Conservation (phyloP, 345 rosid species). For the Sapria himalayana region DNA sequence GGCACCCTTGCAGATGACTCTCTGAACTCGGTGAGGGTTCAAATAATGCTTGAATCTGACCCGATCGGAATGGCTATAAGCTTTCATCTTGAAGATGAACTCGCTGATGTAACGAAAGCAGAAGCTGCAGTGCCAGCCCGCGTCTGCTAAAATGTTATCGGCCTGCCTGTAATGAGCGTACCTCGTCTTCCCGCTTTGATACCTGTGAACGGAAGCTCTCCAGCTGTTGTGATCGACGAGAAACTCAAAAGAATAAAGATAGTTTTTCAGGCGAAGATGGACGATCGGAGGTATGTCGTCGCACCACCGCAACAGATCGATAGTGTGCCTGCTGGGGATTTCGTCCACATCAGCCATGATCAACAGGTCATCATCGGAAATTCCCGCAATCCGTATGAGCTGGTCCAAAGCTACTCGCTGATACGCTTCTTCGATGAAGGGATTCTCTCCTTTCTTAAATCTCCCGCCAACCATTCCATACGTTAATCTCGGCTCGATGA, state of each 20-base stretch:
- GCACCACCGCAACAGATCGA: slow-evolving; percentile 71
- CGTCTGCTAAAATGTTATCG: slow-evolving; percentile 43
- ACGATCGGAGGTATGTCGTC: slow-evolving; percentile 48
- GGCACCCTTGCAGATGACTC: slow-evolving; percentile 40
- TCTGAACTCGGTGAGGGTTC: slow-evolving; percentile 47
- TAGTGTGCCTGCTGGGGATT: slow-evolving; percentile 73
- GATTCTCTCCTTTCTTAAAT: slow-evolving; percentile 62
- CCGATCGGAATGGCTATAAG: slow-evolving; percentile 55
- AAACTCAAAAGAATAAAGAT: slow-evolving; percentile 73
- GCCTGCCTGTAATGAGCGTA: slow-evolving; percentile 57
- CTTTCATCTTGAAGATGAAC: slow-evolving; percentile 59
- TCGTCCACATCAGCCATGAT: slow-evolving; percentile 86
- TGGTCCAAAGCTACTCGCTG: slow-evolving; percentile 65
- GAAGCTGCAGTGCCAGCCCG: slow-evolving; percentile 76
- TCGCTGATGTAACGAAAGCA: slow-evolving; percentile 39
- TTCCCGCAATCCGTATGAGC: slow-evolving; percentile 48
- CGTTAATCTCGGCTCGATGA: slow-evolving; percentile 49
- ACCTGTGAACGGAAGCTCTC: slow-evolving; percentile 74
- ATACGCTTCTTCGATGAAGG: slow-evolving; percentile 64
- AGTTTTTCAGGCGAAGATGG: slow-evolving; percentile 59
- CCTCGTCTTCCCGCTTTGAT: slow-evolving; percentile 33
- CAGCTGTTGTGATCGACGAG: slow-evolving; percentile 54
- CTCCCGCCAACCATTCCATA: slow-evolving; percentile 60
- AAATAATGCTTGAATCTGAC: slow-evolving; percentile 38
- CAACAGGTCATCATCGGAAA: slow-evolving; percentile 59